A percentile compares a stretch with the other conserved stretches of the same genome.
These are phyloP conservation scores for Ophiostoma novo-ulmi DNA, from an alignment of 2,329 filamentous ascomycete genomes.

Conservation along the genomic window DNA sequence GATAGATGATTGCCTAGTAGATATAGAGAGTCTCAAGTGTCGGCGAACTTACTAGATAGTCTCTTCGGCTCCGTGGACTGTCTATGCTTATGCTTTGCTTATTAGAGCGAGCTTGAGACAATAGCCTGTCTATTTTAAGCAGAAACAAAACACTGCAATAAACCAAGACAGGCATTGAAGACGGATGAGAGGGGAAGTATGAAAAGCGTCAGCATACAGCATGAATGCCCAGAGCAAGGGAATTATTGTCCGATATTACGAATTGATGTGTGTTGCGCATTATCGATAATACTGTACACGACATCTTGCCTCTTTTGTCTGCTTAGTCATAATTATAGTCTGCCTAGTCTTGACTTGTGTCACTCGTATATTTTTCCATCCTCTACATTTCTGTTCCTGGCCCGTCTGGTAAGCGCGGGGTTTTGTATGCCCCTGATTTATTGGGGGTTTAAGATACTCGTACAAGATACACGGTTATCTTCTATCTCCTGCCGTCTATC, in stretches of 20 bases:
- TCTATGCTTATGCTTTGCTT: not conserved
- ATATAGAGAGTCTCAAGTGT: not conserved
- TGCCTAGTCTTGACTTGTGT: not conserved
- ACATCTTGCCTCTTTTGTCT: not conserved
- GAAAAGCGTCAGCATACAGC: not conserved
- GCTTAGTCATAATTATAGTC: not conserved
- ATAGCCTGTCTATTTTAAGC: constrained; percentile 6
- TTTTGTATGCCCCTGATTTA: not conserved
- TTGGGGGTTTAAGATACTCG: not conserved
- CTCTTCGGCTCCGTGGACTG: not conserved
- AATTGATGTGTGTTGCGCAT: not conserved
- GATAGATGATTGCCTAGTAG: too few relatives aligned
- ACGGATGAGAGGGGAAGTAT: not conserved
- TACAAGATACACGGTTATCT: not conserved
- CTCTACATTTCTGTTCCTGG: not conserved
- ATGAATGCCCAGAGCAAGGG: not conserved
- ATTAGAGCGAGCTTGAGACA: not conserved
- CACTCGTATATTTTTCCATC: not conserved
- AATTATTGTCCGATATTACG: not conserved
- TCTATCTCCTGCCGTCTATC: not conserved
- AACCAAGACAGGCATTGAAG: not conserved
- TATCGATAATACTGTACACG: not conserved
- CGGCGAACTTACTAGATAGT: not conserved
- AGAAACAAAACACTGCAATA: not conserved
- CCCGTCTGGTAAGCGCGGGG: not conserved